Base-by-base conservation (phyloP, 352 stramenopile genomes). In the Phytopythium boreale region DNA sequence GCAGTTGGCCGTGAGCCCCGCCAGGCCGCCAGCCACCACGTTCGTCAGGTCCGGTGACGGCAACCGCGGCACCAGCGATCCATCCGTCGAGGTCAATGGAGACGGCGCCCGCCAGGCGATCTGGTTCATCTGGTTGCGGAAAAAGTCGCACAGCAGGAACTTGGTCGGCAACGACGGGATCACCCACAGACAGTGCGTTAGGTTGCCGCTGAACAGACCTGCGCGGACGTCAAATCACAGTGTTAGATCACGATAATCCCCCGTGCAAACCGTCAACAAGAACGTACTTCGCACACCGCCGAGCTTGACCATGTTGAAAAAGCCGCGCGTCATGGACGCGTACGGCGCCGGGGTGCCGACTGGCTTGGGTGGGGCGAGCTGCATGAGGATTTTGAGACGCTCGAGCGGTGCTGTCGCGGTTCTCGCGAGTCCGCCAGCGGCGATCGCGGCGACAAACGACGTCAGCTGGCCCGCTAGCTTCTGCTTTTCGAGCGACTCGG, bases 371-470 rank as follows among this genome's bases (percentile, higher is more conserved):
- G 68, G 64, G 20, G 74, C 55, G 9, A 89, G 62, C 61, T 96
- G 87, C 73, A 90, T 91, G 12, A 94, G 63, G 31, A 96, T 92
- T 57, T 96, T 96, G 12, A 96, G 59, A 0, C 87, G 78, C 62
- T 96, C 87, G 4, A 96, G 65, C 14, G 87, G 87, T 6, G 87
- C 87, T 60, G 76, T 89, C 12, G 73, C 76, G 10, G 85, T 91
- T 29, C 87, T 81, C 10, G 79, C 77, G 17, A 92, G 60, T 15
- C 69, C 73, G n/a, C 85, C 84, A 29, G 85, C 80, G 0, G 78
- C 64, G 44, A 96, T 92, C 17, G 87, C 84, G 8, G 85, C 84
- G 11, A 65, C 66, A 36, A 90, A 80, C 3, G 83, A 87, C 41
- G 82, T 79, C 17, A 72, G 46, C 36, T 93, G 82, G 0, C 62